A percentile compares a stretch with the other conserved stretches of the same genome.
phyloP scores from a whole-genome alignment of 2,329 filamentous ascomycete species.

The Diaporthe ilicicola region DNA sequence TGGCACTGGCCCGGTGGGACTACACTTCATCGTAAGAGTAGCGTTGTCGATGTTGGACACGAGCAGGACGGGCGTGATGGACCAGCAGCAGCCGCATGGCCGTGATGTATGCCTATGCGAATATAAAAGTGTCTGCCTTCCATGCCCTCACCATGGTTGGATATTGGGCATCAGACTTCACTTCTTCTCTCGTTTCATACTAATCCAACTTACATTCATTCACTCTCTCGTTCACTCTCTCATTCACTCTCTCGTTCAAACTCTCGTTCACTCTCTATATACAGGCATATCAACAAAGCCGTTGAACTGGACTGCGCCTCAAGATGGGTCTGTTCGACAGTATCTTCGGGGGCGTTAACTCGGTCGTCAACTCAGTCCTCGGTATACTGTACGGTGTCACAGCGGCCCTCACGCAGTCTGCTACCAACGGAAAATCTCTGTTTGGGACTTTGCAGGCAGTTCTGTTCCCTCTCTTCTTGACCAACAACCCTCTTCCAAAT shows the following conservation, averaged over 20 bases:
- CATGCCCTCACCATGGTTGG: not conserved
- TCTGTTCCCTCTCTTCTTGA: slow-evolving; percentile 53
- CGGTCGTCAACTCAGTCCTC: slow-evolving; percentile 21
- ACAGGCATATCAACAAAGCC: not conserved
- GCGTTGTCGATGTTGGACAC: not conserved
- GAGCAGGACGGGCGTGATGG: slow-evolving; percentile 5
- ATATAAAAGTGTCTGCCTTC: slow-evolving; percentile 1
- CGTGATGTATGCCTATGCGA: not conserved
- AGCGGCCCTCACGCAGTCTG: slow-evolving; percentile 42
- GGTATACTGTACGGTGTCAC: slow-evolving; percentile 37
- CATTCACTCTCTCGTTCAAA: too few relatives aligned
- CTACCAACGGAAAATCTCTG: slow-evolving; percentile 52
- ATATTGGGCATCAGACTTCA: not conserved
- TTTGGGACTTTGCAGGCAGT: slow-evolving; percentile 51
- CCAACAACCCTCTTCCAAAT: slow-evolving; percentile 57
- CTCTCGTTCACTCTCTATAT: not conserved
- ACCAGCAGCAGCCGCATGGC: not conserved
- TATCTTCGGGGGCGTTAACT: not conserved
- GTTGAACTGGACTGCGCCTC: slow-evolving; percentile 26
- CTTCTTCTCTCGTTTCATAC: not conserved
- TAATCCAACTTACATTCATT: not conserved
- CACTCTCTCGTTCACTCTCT: slow-evolving; percentile 28
- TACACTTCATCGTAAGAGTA: not conserved
- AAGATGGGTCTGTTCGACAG: slow-evolving; percentile 37
- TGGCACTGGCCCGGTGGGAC: slow-evolving; percentile 10